Evolutionary conservation across 768 basidiomycete species (phyloP), one percentile per base, ranked within the genome.

Genomic region (Hericium alpestre): DNA sequence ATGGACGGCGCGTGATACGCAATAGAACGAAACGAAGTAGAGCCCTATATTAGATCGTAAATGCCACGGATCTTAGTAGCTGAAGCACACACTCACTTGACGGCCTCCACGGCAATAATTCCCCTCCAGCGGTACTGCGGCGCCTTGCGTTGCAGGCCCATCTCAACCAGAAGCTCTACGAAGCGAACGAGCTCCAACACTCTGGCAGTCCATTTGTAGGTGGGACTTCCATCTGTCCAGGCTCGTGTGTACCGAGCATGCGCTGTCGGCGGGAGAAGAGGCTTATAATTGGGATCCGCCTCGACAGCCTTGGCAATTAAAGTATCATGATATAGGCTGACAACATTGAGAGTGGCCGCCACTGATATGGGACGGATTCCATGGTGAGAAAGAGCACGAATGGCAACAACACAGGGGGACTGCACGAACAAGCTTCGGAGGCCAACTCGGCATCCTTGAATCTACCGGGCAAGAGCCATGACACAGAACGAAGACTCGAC

Each of bases 381-480:
- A 32, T 12, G 40, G 20, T 41, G 38, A 11, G 57, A 56, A 47
- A 58, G 37, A 38, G 27, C 23, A 57, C 51, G 48, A 40, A 53
- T 38, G 60, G 55, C 49, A 38, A 37, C 52, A 56, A 51, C 55
- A 37, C 20, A 58, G 64, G 48, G 59, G 51, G 18, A 59, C 52
- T 56, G 56, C 59, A 89, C 93, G 79, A 63, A 95, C 94, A 76
- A 65, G 87, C 83, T 80, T 98, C 95, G 12, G 92, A 93, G 58
- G 90, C 93, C 52, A 98, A 75, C 70, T 97, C 94, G 49, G 93
- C 93, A 78, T 97, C 94, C 72, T 92, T 93, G 80, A 98, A 97
- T 61, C 93, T 81, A 59, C 94, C 94, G 47, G 95, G 95, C 47
- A 98, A 74, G 65, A 98, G 84, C 93, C 94, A 98, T 49, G 93